Conservation (phyloP, 1,139 yeast genomes). For the Torulaspora pretoriensis region DNA sequence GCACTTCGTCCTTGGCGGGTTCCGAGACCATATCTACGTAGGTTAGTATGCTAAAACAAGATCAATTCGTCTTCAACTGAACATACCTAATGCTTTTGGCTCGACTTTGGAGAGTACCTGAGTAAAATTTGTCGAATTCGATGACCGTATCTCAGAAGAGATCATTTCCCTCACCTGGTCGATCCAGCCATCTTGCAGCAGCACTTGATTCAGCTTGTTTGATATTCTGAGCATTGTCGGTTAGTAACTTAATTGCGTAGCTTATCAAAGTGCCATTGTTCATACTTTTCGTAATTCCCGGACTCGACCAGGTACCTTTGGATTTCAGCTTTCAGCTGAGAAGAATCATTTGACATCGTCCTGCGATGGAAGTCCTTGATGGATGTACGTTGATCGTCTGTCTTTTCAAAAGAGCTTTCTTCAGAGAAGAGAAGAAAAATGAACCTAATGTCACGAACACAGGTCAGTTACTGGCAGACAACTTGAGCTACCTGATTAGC, state of each 20-base stretch:
- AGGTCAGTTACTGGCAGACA: neutral
- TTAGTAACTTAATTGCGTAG: neutral
- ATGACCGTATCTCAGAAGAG: conserved; percentile 40
- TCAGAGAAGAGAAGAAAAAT: neutral
- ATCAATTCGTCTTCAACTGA: neutral
- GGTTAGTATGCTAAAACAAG: conserved; percentile 10
- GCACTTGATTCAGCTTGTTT: conserved; percentile 55
- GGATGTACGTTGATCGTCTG: neutral
- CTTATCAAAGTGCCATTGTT: neutral
- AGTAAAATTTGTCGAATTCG: conserved; percentile 46
- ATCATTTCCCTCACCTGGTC: conserved; percentile 67
- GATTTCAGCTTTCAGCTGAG: conserved; percentile 55
- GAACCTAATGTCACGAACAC: neutral
- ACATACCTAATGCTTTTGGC: conserved; percentile 57
- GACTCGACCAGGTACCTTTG: conserved; percentile 68
- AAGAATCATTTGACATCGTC: conserved; percentile 5
- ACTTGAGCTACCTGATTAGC: neutral
- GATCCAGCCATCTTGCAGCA: conserved; percentile 82
- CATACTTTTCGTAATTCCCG: conserved; percentile 68
- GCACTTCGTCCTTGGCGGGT: conserved; percentile 54
- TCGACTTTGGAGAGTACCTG: conserved; percentile 52
- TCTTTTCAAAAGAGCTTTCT: neutral
- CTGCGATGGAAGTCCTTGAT: neutral
- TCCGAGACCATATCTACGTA: conserved; percentile 55
- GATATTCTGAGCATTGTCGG: conserved; percentile 41